These are phyloP conservation scores for Kwoniella dendrophila DNA, from an alignment of 768 basidiomycete species.

Conservation along the genomic window DNA sequence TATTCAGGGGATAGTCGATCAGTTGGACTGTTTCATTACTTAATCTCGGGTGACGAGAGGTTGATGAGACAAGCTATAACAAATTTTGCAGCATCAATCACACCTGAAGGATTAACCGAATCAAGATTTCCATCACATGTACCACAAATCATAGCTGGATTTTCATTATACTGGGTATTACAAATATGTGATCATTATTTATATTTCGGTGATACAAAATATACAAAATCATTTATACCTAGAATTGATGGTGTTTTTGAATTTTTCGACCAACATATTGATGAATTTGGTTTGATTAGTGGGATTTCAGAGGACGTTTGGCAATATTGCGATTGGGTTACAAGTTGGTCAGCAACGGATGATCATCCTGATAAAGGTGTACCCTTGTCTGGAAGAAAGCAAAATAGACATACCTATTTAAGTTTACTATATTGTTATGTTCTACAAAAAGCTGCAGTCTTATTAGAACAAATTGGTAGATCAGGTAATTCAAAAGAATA, in stretches of 20 bases:
- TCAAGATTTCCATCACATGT: slow-evolving; percentile 38
- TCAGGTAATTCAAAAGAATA: slow-evolving; percentile 24
- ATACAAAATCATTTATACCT: slow-evolving; percentile 25
- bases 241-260: slow-evolving; percentile 33
- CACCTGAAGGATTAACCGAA: slow-evolving; percentile 32
- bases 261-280: slow-evolving; percentile 37
- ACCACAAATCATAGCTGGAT: slow-evolving; percentile 39
- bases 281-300: slow-evolving; percentile 29
- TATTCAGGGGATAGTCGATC: slow-evolving; percentile 42
- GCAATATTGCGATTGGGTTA: slow-evolving; percentile 43
- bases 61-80: slow-evolving; percentile 35
- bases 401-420: slow-evolving; percentile 25
- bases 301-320: slow-evolving; percentile 30
- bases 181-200: slow-evolving; percentile 34
- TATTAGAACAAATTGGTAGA: slow-evolving; percentile 24
- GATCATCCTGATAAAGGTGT: slow-evolving; percentile 35
- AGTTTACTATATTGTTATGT: slow-evolving; percentile 29
- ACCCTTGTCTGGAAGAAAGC: slow-evolving; percentile 25
- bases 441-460: slow-evolving; percentile 11
- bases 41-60: slow-evolving; percentile 38
- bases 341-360: slow-evolving; percentile 23
- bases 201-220: slow-evolving; percentile 29
- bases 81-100: slow-evolving; percentile 34
- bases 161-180: slow-evolving; percentile 38
- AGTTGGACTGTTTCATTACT: slow-evolving; percentile 37